Evolutionary conservation across 1,139 yeast genomes (phyloP).

Genomic region (Spencermartinsiella ligniputridi): DNA sequence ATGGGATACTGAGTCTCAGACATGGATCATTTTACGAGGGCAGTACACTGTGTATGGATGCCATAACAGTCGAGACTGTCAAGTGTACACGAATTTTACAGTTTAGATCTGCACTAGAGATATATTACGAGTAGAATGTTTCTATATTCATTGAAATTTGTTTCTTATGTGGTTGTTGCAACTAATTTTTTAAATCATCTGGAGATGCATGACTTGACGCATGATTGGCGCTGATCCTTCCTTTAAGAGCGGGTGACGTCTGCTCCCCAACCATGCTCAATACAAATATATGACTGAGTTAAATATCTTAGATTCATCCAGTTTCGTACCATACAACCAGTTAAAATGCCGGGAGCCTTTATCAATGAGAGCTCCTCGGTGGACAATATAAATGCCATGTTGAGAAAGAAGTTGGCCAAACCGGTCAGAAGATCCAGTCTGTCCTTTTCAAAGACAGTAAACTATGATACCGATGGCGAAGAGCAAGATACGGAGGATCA

Average conservation of each 20-base stretch:
- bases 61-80: neutral
- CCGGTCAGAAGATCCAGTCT: constrained; percentile 3
- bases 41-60: constrained; percentile 44
- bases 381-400: neutral
- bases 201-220: no score
- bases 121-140: no score
- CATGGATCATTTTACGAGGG: constrained; percentile 60
- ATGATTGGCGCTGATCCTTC: no score
- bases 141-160: no score
- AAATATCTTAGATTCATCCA: no score
- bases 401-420: constrained; percentile 1
- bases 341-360: neutral
- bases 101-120: neutral
- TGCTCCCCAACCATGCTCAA: no score
- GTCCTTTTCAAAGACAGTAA: neutral
- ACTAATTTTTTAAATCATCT: no score
- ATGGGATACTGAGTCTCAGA: constrained; percentile 58
- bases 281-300: no score
- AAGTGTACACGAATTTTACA: neutral
- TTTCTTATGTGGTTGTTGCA: no score
- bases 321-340: no score
- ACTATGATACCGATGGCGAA: constrained; percentile 2
- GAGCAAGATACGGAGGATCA: neutral
- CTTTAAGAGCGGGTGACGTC: no score
- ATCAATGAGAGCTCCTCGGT: neutral